Evolutionary conservation across 164 flowering plant species (phyloP), one percentile per base, ranked within the genome.

Genomic region (Liquidambar formosana): DNA sequence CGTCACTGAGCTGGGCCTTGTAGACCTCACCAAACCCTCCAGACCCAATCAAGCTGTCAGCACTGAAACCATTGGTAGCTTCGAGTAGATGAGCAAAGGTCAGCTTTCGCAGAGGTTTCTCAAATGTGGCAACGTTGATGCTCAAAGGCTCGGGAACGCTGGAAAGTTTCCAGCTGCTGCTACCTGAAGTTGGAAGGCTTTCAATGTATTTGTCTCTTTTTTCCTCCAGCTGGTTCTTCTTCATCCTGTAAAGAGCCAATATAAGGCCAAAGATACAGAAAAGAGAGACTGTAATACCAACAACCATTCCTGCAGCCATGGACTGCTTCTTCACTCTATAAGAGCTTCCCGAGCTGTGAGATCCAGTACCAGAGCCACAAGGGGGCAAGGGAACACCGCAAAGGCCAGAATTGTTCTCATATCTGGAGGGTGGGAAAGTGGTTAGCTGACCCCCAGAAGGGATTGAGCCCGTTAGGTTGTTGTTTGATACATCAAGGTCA

Each of bases 21-120:
- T 89, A 94, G 14, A 93, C 98, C 69, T 91, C 97, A 5, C 98
- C 98, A 65, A 91, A 93, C 45, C 93, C 96, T 5, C 94, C 97
- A n/a, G 89, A 74, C 6, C 97, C 97, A 41, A 92, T 90, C 75
- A 90, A 57, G 71, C 88, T 92, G 11, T 86, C 88, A 1, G 88
- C 79, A 38, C 93, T 87, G 79, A 94, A 94, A 16, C 97, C 97
- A 49, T 93, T 89, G 4, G 98, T 93, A 52, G 97, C 98, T 74
- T 88, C 95, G 0, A 92, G 89, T 14, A 94, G 80, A 70, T 94
- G 89, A 1, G 89, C 96, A 69, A 92, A 91, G 1, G 98, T 93
- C 54, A 93, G 81, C 80, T 91, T 93, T 71, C 93, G 66, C 61
- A 93, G 68, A 1, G 98, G 98, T 77, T 88, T 93, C 80, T 93